These are phyloP conservation scores for Acacia confusa DNA, from an alignment of 306 rosid species.

Conservation along the genomic window DNA sequence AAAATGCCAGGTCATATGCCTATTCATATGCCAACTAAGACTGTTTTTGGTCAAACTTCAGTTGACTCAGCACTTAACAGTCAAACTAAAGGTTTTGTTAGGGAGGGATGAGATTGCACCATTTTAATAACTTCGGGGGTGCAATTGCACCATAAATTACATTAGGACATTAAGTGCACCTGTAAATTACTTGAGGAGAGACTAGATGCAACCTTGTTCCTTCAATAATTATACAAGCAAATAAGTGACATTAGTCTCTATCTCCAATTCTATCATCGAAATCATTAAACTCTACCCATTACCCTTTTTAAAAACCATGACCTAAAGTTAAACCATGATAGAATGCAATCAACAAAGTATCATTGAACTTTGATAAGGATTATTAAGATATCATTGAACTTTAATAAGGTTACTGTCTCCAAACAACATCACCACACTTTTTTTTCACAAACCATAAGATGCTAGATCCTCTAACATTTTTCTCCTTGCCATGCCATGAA, in stretches of 20 bases:
- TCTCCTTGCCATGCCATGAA: background rate
- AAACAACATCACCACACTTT: background rate
- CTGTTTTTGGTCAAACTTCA: too few species aligned
- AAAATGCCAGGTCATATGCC: too few species aligned
- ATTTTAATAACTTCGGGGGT: too few species aligned
- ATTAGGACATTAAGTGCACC: too few species aligned
- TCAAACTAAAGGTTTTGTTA: too few species aligned
- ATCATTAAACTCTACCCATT: background rate
- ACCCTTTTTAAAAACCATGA: background rate
- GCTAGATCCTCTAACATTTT: background rate
- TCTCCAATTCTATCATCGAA: background rate
- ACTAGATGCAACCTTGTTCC: too few species aligned
- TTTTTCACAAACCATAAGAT: background rate
- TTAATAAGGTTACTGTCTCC: background rate
- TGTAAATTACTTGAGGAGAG: too few species aligned
- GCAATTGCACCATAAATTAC: too few species aligned
- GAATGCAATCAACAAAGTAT: background rate
- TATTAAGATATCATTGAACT: background rate
- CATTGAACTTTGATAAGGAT: background rate
- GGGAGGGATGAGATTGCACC: too few species aligned
- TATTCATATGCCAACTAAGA: too few species aligned
- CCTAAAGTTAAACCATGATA: background rate
- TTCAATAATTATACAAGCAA: background rate
- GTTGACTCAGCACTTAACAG: too few species aligned
- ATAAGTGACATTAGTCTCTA: background rate